These are phyloP conservation scores for Waltergamsia citrina DNA, from an alignment of 2,329 filamentous ascomycete species.

Conservation along the genomic window DNA sequence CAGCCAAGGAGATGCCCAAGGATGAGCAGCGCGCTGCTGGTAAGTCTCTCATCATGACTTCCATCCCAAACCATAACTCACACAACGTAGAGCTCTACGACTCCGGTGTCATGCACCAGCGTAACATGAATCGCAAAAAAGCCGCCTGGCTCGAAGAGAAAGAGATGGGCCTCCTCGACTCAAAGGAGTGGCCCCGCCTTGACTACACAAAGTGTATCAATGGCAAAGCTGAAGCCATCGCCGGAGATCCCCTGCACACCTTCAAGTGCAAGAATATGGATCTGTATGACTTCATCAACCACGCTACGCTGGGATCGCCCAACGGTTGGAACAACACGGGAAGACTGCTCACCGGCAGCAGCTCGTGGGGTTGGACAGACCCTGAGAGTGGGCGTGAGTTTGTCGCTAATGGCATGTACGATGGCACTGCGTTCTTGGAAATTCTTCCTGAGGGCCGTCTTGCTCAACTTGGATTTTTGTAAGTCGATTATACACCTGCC, in stretches of 20 bases:
- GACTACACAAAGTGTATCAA: constrained; percentile 12
- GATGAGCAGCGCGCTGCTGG: constrained; percentile 10
- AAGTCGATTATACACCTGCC: too few species aligned
- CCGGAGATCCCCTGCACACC: constrained; percentile 10
- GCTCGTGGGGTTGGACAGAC: constrained; percentile 31
- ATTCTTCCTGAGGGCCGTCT: constrained; percentile 27
- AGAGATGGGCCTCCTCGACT: constrained; percentile 11
- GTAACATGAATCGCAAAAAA: constrained; percentile 10
- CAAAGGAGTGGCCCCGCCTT: constrained; percentile 11
- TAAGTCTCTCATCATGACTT: not conserved
- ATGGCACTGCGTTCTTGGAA: constrained; percentile 34
- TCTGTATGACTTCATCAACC: constrained; percentile 42
- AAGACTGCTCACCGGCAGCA: constrained; percentile 11
- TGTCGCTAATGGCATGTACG: constrained; percentile 12
- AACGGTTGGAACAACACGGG: constrained; percentile 7
- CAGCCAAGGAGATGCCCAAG: constrained; percentile 10
- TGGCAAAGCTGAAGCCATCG: constrained; percentile 11
- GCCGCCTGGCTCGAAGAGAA: constrained; percentile 9
- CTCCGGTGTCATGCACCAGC: constrained; percentile 9
- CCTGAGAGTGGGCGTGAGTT: constrained; percentile 20
- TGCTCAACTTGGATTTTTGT: constrained; percentile 30
- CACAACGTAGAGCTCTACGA: constrained; percentile 10
- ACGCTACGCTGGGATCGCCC: constrained; percentile 36
- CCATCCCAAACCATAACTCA: not conserved
- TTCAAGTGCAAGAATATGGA: constrained; percentile 26